Percentiles rank a stretch among this genome's conserved stretches.
Conservation (phyloP, 1,284 basidiomycete genomes). For the Malassezia japonica region DNA sequence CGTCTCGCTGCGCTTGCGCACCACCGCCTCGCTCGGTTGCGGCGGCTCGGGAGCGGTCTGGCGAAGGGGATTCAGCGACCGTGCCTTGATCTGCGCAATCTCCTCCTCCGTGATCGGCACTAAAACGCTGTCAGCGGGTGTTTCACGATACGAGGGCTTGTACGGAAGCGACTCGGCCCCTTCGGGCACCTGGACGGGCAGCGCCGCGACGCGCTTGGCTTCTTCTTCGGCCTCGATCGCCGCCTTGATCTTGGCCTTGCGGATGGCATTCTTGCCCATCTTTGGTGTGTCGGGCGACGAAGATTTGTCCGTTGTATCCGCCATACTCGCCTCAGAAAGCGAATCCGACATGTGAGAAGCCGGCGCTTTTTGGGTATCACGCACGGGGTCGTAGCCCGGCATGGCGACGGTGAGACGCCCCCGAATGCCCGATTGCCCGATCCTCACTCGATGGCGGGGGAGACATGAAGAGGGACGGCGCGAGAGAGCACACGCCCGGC, state of each 20-base stretch:
- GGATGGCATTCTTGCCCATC: no score
- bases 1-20: slow-evolving; percentile 14
- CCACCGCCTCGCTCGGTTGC: not conserved
- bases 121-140: slow-evolving; percentile 21
- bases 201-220: no score
- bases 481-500: no score
- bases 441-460: not conserved
- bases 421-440: slow-evolving; percentile 3
- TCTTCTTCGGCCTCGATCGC: no score
- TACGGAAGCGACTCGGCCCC: no score
- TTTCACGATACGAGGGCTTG: slow-evolving; percentile 23
- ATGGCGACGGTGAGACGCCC: not conserved
- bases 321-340: no score
- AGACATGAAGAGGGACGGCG: not conserved
- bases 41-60: no score
- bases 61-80: slow-evolving; percentile 27
- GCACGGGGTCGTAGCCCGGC: slow-evolving; percentile 4
- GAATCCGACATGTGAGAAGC: no score
- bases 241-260: no score
- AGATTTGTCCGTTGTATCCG: no score
- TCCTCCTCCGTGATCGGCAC: slow-evolving; percentile 27
- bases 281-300: no score
- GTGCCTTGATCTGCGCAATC: slow-evolving; percentile 21
- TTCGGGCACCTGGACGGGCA: no score
- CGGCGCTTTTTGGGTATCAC: not conserved